These are phyloP conservation scores for Aegilops sharonensis DNA, from an alignment of 176 grass and related monocot species.

Conservation along the genomic window DNA sequence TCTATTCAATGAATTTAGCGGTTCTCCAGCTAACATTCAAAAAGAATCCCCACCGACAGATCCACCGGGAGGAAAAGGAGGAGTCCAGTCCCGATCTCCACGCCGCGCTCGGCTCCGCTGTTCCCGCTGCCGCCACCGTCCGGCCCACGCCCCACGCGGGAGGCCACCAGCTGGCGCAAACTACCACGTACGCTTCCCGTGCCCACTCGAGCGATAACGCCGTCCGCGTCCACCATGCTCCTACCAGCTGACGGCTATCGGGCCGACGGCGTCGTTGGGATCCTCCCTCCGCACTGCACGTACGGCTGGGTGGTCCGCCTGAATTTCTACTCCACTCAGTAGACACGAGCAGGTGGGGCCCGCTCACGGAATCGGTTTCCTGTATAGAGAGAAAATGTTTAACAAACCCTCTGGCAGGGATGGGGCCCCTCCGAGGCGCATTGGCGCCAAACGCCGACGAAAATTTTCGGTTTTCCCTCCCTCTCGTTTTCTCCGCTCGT, in stretches of 20 bases:
- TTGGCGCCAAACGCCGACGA: constrained; percentile 44
- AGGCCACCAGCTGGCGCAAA: too few relatives aligned
- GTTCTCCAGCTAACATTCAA: too few relatives aligned
- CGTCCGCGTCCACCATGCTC: neutral
- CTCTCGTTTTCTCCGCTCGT: neutral
- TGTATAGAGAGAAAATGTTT: neutral
- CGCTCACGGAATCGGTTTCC: too few relatives aligned
- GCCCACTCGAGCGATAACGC: neutral
- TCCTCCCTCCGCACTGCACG: neutral
- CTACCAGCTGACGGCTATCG: neutral
- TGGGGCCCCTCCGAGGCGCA: neutral
- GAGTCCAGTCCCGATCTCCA: too few relatives aligned
- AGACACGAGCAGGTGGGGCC: neutral
- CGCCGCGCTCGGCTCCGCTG: too few relatives aligned
- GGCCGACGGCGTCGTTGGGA: neutral
- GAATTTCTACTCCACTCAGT: neutral
- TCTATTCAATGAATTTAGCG: too few relatives aligned
- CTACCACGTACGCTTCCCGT: too few relatives aligned
- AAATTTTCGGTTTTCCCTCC: constrained; percentile 47
- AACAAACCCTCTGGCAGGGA: neutral
- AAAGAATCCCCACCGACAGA: too few relatives aligned
- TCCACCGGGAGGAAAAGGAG: too few relatives aligned
- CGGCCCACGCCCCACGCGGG: too few relatives aligned
- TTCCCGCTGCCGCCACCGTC: too few relatives aligned
- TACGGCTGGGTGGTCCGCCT: neutral